Percentiles rank a stretch among this genome's conserved stretches.
Conservation (phyloP, 352 stramenopile genomes). For the Phytophthora megakarya region DNA sequence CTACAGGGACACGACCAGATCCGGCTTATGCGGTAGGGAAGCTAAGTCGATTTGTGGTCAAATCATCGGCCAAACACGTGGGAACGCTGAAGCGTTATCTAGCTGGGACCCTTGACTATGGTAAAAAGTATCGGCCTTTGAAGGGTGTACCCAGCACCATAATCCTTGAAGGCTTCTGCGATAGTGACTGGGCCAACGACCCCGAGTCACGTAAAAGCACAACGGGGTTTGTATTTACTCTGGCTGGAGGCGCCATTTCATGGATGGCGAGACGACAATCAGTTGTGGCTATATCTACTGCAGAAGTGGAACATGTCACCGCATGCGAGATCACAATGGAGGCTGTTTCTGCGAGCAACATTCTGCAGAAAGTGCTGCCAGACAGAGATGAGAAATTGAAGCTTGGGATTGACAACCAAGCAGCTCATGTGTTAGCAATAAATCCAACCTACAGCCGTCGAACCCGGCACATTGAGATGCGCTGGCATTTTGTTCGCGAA, state of each 20-base stretch:
- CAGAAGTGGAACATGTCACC: conserved; percentile 9
- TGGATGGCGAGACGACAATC: conserved; percentile 9
- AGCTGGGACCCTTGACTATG: too few relatives aligned
- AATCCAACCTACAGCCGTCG: conserved; percentile 4
- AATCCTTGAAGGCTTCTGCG: not conserved
- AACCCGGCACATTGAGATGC: conserved; percentile 1
- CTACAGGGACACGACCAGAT: too few relatives aligned
- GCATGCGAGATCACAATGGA: conserved; percentile 9
- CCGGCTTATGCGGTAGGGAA: too few relatives aligned
- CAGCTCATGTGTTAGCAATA: conserved; percentile 2
- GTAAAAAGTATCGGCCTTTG: too few relatives aligned
- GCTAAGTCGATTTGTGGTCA: too few relatives aligned
- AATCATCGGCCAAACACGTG: too few relatives aligned
- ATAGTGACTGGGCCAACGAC: conserved; percentile 20
- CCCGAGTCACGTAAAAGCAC: conserved; percentile 9
- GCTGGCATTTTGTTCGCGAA: conserved; percentile 11
- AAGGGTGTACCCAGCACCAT: too few relatives aligned
- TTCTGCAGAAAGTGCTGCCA: conserved; percentile 6
- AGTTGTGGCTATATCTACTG: conserved; percentile 8
- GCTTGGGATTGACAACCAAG: conserved; percentile 16
- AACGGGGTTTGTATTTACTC: conserved; percentile 2
- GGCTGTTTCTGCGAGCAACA: too few relatives aligned
- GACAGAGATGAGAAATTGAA: not conserved
- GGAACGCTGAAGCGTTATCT: too few relatives aligned
- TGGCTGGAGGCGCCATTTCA: conserved; percentile 7